These are phyloP conservation scores for Wickerhamomyces chambardii DNA, from an alignment of 805 yeast genomes.

Conservation along the genomic window DNA sequence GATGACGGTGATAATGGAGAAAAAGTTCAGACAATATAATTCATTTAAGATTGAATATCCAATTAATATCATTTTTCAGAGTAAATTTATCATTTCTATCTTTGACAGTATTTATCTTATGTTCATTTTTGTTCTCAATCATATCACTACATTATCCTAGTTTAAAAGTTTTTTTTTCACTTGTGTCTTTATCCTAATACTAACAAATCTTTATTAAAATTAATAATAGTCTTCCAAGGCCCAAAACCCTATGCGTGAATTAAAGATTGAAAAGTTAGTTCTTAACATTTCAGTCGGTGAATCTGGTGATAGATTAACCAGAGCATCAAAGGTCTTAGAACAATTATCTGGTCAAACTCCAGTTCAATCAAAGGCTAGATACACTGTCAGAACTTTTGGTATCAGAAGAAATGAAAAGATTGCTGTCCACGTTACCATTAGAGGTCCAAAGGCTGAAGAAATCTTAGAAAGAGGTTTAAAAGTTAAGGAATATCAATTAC, in stretches of 20 bases:
- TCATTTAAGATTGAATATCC: too few relatives aligned
- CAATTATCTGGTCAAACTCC: slow-evolving; percentile 99
- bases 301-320: slow-evolving; percentile 99
- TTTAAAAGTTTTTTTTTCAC: too few relatives aligned
- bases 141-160: too few relatives aligned
- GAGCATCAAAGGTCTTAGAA: slow-evolving; percentile 99
- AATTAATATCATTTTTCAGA: too few relatives aligned
- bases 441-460: slow-evolving; percentile 99
- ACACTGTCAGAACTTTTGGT: slow-evolving; percentile 99
- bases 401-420: slow-evolving; percentile 99
- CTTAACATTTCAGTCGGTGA: slow-evolving; percentile 99
- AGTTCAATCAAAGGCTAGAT: slow-evolving; percentile 99
- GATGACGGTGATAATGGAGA: too few relatives aligned
- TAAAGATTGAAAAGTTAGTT: slow-evolving; percentile 98
- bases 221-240: slow-evolving; percentile 47
- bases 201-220: slow-evolving; percentile 15
- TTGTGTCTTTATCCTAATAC: too few relatives aligned
- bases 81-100: too few relatives aligned
- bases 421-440: slow-evolving; percentile 97
- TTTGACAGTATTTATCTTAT: too few relatives aligned
- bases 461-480: slow-evolving; percentile 99
- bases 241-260: slow-evolving; percentile 97
- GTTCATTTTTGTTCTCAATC: too few relatives aligned
- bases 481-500: slow-evolving; percentile 99
- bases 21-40: too few relatives aligned